Conservation (phyloP, 2,329 filamentous ascomycete species). For the Drechslera avenae region DNA sequence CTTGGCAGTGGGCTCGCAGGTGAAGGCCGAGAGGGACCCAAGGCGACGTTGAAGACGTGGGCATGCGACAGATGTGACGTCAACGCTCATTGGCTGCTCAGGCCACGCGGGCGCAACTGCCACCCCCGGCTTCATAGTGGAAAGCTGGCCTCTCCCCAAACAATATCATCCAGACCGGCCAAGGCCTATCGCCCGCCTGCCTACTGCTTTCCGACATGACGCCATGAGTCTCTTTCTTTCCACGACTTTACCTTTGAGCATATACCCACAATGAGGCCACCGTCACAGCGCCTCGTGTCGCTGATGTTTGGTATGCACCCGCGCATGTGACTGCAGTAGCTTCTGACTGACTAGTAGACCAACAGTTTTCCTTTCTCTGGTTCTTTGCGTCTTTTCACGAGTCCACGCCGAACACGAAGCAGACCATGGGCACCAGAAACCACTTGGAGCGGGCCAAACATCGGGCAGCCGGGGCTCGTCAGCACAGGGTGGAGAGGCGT, state of each 20-base stretch:
- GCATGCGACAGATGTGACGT: constrained; percentile 26
- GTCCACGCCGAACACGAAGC: constrained; percentile 26
- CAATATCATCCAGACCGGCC: constrained; percentile 25
- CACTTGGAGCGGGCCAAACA: constrained; percentile 20
- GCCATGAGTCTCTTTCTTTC: constrained; percentile 36
- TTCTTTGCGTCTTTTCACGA: constrained; percentile 33
- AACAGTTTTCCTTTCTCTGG: constrained; percentile 41
- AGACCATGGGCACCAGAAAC: constrained; percentile 32
- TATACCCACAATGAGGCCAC: constrained; percentile 41
- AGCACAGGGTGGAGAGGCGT: constrained; percentile 11
- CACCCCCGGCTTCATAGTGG: constrained; percentile 25
- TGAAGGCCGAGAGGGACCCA: background rate
- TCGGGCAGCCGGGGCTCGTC: constrained; percentile 8
- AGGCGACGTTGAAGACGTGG: constrained; percentile 8
- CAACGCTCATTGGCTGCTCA: constrained; percentile 39
- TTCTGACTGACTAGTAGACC: constrained; percentile 28
- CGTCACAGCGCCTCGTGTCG: constrained; percentile 45
- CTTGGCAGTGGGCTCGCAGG: background rate
- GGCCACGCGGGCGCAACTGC: constrained; percentile 23
- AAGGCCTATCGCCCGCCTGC: constrained; percentile 19
- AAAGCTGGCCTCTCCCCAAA: constrained; percentile 46
- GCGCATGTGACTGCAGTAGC: constrained; percentile 8
- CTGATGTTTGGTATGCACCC: constrained; percentile 40
- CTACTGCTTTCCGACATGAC: constrained; percentile 28
- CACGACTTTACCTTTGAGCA: constrained; percentile 17